Evolutionary conservation across 1,139 yeast genomes (phyloP).

Genomic region (Blastobotrys elegans): DNA sequence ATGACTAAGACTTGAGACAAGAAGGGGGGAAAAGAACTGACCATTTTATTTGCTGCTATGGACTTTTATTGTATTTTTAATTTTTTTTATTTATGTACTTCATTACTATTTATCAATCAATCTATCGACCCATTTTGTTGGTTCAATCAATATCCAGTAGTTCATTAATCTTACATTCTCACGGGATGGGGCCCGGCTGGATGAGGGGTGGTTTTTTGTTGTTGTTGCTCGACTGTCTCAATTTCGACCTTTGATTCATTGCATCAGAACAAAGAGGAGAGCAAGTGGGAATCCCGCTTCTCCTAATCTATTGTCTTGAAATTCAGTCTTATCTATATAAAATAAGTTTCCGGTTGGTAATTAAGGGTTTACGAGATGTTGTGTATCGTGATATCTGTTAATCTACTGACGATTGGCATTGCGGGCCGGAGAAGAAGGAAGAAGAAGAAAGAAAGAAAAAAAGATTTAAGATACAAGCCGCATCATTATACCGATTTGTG

Average conservation of each 20-base stretch:
- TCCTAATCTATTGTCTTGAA: not conserved
- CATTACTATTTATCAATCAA: too few relatives aligned
- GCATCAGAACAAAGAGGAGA: not conserved
- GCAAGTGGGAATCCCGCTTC: not conserved
- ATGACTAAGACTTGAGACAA: not conserved
- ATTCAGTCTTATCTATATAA: not conserved
- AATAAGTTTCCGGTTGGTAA: not conserved
- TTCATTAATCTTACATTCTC: too few relatives aligned
- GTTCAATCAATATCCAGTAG: not conserved
- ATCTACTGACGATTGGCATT: not conserved
- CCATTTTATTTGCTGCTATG: not conserved
- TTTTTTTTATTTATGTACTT: too few relatives aligned
- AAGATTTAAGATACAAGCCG: not conserved
- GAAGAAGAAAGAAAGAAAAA: too few relatives aligned
- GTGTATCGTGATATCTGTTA: not conserved
- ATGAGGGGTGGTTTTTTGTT: too few relatives aligned
- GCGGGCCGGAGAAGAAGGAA: not conserved
- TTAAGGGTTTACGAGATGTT: too few relatives aligned
- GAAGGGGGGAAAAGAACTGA: not conserved
- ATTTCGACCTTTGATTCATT: too few relatives aligned
- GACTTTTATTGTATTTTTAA: not conserved
- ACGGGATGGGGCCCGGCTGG: too few relatives aligned
- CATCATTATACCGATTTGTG: not conserved
- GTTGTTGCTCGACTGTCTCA: too few relatives aligned
- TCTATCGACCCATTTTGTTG: not conserved